A percentile compares a stretch with the other conserved stretches of the same genome.
phyloP scores from a whole-genome alignment of 805 yeast genomes.

The Metschnikowia cubensis region DNA sequence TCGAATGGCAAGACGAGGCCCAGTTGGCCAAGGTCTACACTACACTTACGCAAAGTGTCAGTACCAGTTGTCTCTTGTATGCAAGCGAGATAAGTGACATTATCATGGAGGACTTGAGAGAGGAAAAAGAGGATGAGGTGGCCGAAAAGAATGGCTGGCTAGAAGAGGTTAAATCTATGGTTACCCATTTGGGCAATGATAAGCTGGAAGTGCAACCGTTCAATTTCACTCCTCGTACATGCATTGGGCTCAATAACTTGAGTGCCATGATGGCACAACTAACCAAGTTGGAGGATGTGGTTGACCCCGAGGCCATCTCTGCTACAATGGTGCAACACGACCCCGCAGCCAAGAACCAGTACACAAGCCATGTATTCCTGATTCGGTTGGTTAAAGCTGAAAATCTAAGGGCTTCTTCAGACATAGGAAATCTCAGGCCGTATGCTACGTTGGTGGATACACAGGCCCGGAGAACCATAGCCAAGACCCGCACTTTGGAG shows the following conservation, averaged over 20 bases:
- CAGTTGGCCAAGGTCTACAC: constrained; percentile 65
- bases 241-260: constrained; percentile 73
- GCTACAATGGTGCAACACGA: constrained; percentile 33
- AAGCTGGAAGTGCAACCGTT: constrained; percentile 47
- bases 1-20: constrained; percentile 62
- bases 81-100: constrained; percentile 35
- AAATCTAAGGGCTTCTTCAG: constrained; percentile 37
- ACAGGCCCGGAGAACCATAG: constrained; percentile 49
- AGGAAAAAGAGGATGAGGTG: constrained; percentile 19
- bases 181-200: constrained; percentile 33
- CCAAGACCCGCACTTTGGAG: constrained; percentile 62
- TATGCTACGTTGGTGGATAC: constrained; percentile 64
- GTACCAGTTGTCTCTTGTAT: constrained; percentile 56
- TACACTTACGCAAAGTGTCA: constrained; percentile 54
- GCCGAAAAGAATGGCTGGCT: constrained; percentile 33
- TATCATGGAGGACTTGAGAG: constrained; percentile 42
- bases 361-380: constrained; percentile 55
- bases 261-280: constrained; percentile 47
- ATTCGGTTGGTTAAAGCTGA: constrained; percentile 62
- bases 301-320: constrained; percentile 59
- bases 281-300: constrained; percentile 48
- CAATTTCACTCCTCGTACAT: constrained; percentile 56
- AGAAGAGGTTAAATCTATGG: constrained; percentile 51
- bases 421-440: constrained; percentile 45
- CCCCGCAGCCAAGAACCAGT: constrained; percentile 27